Evolutionary conservation across 371 early-diverging fungal species (phyloP).

Genomic region (Chytridiales sp.): DNA sequence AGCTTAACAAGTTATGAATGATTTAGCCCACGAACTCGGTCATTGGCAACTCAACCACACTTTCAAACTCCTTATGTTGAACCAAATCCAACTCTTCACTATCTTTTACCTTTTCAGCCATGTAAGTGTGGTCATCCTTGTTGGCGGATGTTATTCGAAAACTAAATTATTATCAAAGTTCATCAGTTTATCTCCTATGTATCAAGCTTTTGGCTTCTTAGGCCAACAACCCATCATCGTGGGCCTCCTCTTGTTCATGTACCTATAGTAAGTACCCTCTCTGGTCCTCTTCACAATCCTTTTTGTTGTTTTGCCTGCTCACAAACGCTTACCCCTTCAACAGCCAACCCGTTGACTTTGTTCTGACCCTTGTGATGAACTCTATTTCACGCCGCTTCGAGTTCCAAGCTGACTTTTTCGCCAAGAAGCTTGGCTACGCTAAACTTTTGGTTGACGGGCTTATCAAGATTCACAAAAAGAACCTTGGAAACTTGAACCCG

Average conservation of each 20-base stretch:
- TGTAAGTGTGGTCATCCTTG: constrained; percentile 1
- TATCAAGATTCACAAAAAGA: constrained; percentile 90
- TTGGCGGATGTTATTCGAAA: no score
- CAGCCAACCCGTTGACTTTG: constrained; percentile 69
- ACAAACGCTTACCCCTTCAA: no score
- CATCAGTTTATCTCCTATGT: constrained; percentile 6
- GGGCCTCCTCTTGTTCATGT: constrained; percentile 14
- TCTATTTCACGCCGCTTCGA: constrained; percentile 85
- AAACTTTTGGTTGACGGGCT: constrained; percentile 74
- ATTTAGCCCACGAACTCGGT: constrained; percentile 88
- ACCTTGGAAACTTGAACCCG: constrained; percentile 84
- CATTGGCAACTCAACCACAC: constrained; percentile 95
- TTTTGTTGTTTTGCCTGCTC: not conserved
- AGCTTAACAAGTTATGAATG: no score
- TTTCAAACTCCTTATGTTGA: constrained; percentile 66
- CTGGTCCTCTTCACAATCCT: no score
- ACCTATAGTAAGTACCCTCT: no score
- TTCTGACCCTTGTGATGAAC: constrained; percentile 76
- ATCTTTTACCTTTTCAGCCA: constrained; percentile 84
- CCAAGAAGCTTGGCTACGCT: constrained; percentile 84
- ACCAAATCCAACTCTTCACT: constrained; percentile 74
- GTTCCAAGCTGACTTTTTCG: constrained; percentile 95
- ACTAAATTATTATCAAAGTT: no score
- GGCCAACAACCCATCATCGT: constrained; percentile 7
- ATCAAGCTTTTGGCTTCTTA: constrained; percentile 18